These are phyloP conservation scores for Alternaria ethzedia DNA, from an alignment of 2,329 filamentous ascomycete genomes.

Conservation along the genomic window DNA sequence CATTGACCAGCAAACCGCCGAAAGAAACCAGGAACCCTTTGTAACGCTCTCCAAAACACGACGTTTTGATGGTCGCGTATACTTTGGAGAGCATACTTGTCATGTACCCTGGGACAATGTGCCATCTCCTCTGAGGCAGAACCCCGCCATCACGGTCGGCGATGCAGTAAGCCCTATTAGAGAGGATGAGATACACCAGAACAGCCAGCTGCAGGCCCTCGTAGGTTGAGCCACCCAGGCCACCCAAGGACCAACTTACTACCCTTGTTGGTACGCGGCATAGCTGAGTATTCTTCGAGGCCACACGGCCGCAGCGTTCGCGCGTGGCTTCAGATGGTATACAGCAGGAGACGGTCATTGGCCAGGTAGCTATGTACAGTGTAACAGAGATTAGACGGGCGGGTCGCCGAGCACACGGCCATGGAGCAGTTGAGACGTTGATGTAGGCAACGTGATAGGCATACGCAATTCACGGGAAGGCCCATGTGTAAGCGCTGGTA, in stretches of 20 bases:
- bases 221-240: slow-evolving; percentile 30
- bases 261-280: slow-evolving; percentile 12
- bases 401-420: slow-evolving; percentile 23
- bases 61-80: slow-evolving; percentile 80
- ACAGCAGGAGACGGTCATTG: slow-evolving; percentile 30
- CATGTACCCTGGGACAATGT: slow-evolving; percentile 42
- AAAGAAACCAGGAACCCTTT: slow-evolving; percentile 83
- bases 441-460: slow-evolving; percentile 26
- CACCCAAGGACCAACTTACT: not conserved
- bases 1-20: slow-evolving; percentile 82
- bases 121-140: slow-evolving; percentile 34
- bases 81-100: slow-evolving; percentile 81
- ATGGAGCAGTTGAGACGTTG: slow-evolving; percentile 31
- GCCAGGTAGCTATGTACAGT: slow-evolving; percentile 19
- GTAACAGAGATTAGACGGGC: slow-evolving; percentile 28
- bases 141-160: slow-evolving; percentile 49
- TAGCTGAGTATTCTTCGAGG: slow-evolving; percentile 22
- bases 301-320: slow-evolving; percentile 29
- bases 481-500: slow-evolving; percentile 40
- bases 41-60: slow-evolving; percentile 87
- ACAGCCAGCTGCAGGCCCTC: slow-evolving; percentile 31
- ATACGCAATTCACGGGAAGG: slow-evolving; percentile 30
- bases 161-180: slow-evolving; percentile 41
- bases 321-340: slow-evolving; percentile 38
- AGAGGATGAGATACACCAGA: slow-evolving; percentile 36